Conservation (phyloP, 225 moss, liverwort and hornwort species). For the Ulota crispa region DNA sequence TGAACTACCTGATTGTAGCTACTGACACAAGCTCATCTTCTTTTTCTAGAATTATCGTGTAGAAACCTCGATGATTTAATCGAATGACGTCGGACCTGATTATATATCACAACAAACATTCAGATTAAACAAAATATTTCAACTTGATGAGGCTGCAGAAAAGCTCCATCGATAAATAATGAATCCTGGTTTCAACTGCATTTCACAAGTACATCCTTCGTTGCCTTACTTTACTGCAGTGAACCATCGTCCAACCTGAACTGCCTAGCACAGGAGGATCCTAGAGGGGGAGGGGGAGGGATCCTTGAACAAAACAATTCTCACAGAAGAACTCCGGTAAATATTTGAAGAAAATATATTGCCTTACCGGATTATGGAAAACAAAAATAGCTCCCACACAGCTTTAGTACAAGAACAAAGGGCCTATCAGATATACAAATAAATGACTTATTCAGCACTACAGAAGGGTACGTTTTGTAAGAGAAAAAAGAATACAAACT, state of each 20-base stretch:
- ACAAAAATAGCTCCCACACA: background rate
- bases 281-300: background rate
- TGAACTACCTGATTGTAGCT: constrained; percentile 74
- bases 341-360: background rate
- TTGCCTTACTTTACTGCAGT: background rate
- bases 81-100: constrained; percentile 82
- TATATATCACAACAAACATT: constrained; percentile 12
- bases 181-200: background rate
- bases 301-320: background rate
- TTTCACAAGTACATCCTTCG: background rate
- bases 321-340: background rate
- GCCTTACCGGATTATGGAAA: background rate
- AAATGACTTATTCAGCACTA: background rate
- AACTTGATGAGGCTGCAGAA: constrained; percentile 1
- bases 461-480: background rate
- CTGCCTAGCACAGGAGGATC: background rate
- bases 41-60: constrained; percentile 84
- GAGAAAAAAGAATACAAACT: background rate
- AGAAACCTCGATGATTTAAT: constrained; percentile 80
- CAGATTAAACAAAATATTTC: background rate
- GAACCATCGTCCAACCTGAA: background rate
- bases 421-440: background rate
- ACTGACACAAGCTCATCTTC: constrained; percentile 97
- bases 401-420: background rate
- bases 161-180: background rate